Base-by-base conservation (phyloP, 2,329 filamentous ascomycete species). In the Ceratocystis cacaofunesta region DNA sequence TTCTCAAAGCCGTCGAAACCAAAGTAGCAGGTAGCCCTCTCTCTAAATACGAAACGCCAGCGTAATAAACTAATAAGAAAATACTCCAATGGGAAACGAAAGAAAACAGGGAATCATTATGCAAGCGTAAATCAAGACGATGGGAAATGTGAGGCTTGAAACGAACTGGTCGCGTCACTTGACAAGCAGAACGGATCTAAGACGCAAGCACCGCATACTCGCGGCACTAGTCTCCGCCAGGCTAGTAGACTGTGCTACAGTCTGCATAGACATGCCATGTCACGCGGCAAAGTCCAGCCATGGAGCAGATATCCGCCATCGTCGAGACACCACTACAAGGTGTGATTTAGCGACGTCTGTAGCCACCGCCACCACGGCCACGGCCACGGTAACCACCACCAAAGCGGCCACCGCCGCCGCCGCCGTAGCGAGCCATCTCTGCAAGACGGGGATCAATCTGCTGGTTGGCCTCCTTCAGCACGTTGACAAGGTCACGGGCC, bases 381-480 rank as follows among this genome's bases (percentile, higher is more conserved):
- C 85, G 80, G 70, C 84, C 82, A 70, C 87, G 85, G 74, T 87
- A 87, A 72, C 89, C 85, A 72, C 87, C 85, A 64, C 88, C 88
- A 41, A 41, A 41, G 67, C 90, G 90, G 67, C 90, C 90, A 64
- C 88, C 88, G 67, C 90, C 90, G 66, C 90, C 90, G 69, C 91
- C 90, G 70, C 90, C 85, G 75, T 92, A 97, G 76, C 94, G 89
- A 71, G 85, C 86, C 94, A 99, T 97, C 82, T 99, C 94, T 69
- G 86, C 85, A 69, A 99, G 87, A 76, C 91, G 88, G 74, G 94
- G 94, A 73, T 97, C 94, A 76, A 99, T 92, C 78, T 95, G 88
- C 81, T 99, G 94, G 82, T 97, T 97, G 70, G 94, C 92, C 79
- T 99, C 94, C 74, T 87, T 87, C 71, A 99, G 87, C 72, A 99